These are phyloP conservation scores for Erythrobasidium hasegawianum DNA, from an alignment of 1,284 basidiomycete species.

Conservation along the genomic window DNA sequence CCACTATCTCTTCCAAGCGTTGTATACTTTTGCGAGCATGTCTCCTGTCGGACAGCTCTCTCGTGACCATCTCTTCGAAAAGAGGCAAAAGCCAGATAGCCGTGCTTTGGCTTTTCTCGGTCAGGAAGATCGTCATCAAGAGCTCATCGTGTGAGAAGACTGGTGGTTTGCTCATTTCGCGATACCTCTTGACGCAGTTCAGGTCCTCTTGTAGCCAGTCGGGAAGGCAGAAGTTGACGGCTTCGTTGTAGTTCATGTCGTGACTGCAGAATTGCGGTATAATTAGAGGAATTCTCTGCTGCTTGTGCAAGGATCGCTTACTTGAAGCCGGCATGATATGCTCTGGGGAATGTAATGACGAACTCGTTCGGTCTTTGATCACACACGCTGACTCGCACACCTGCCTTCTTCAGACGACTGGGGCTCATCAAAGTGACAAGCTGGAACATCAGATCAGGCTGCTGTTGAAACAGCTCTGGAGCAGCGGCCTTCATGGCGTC, in stretches of 20 bases:
- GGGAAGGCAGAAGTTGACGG: slow-evolving; percentile 96
- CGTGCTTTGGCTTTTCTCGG: slow-evolving; percentile 87
- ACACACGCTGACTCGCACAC: slow-evolving; percentile 89
- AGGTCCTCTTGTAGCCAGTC: slow-evolving; percentile 88
- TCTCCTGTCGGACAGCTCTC: slow-evolving; percentile 69
- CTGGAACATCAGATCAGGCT: slow-evolving; percentile 95
- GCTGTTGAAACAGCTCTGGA: slow-evolving; percentile 96
- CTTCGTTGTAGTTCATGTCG: slow-evolving; percentile 91
- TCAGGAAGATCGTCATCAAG: slow-evolving; percentile 87
- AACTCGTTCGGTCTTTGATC: slow-evolving; percentile 98
- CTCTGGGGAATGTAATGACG: slow-evolving; percentile 95
- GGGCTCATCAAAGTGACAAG: slow-evolving; percentile 98
- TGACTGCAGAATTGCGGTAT: slow-evolving; percentile 37
- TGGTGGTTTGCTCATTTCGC: slow-evolving; percentile 82
- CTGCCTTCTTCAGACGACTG: slow-evolving; percentile 73
- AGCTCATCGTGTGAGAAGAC: slow-evolving; percentile 99
- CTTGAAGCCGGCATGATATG: slow-evolving; percentile 98
- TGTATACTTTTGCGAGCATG: slow-evolving; percentile 52
- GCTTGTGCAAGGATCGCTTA: too few species aligned
- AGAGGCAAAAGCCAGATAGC: slow-evolving; percentile 83
- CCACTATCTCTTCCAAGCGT: slow-evolving; percentile 64
- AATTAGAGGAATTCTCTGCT: too few species aligned
- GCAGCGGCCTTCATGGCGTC: slow-evolving; percentile 91
- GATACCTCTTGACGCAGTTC: slow-evolving; percentile 78
- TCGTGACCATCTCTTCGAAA: slow-evolving; percentile 80